Evolutionary conservation across 495 filamentous ascomycete species (phyloP), one percentile per base, ranked within the genome.

Genomic region (Xylaria telfairii): DNA sequence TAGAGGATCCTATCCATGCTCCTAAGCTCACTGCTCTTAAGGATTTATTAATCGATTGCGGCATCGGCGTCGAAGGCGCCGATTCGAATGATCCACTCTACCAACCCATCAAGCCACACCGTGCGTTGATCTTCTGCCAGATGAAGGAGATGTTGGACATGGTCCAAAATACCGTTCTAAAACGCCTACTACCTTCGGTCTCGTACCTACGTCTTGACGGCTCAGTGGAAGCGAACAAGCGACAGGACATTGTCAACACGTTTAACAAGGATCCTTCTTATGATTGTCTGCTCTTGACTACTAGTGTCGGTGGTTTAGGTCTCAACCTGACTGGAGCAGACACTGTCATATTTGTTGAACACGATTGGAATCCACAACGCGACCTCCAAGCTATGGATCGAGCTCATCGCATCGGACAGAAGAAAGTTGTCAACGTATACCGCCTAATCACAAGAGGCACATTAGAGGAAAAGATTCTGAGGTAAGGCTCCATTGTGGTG

Each of bases 111-210:
- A 95, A 93, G 72, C 96, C 94, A 5, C 96, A 99, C 73, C 92
- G 96, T 51, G 96, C 96, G 2, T 88, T 99, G 64, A 92, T 99
- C 73, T 99, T 99, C 85, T 99, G 95, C 75, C 96, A 99, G 77
- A 96, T 98, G 92, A 98, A 98, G 79, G 96, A 98, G 79, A 99
- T 98, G 96, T 85, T 98, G 24, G 96, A 98, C 78, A 97, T 98
- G 85, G 96, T 99, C 13, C 94, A 98, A 76, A 92, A 91, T 71
- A 92, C 94, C 59, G 96, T 99, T 7, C 82, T 99, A 19, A 92
- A 92, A 74, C 90, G 90, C 71, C 85, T 97, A 74, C 88, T 99
- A 10, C 95, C 96, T 1, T 91, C 90, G 6, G 93, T 96, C 5
- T 92, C 93, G 56, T 98, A 90, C 77, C 87, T 98, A 51, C 93